Evolutionary conservation across 139 green algal species (phyloP), one percentile per base, ranked within the genome.

Genomic region (Chlamydomonas asymmetrica): DNA sequence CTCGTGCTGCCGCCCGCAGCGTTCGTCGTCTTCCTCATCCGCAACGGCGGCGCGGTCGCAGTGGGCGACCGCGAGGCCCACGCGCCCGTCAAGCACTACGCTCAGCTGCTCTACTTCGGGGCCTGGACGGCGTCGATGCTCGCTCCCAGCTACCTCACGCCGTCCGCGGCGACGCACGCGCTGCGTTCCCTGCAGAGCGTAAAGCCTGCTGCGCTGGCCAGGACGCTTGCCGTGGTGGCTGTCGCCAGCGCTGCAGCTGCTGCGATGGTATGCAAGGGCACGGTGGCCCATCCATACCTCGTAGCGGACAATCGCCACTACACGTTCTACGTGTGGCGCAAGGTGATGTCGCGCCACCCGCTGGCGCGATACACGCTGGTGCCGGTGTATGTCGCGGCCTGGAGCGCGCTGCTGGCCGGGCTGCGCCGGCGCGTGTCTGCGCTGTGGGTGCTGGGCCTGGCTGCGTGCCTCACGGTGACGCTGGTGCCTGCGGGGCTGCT

Each of bases 251-350:
- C 23, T 10, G 71, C 41, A 34, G 73, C 62, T 20, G 71, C 73
- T 1, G 68, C 68, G 9, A 67, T 76, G 4, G 82, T 78, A 18
- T 48, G 35, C 0, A 29, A 66, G 6, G 81, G 37, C 63, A 98
- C 88, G 0, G 52, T 96, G 4, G 89, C 73, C 9, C 95, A 98
- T 78, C 95, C 95, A 1, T 98, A 96, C 78, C 76, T 98, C 13
- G 77, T 98, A 10, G 93, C 94, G 5, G 95, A 98, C 82, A 98
- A 98, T 82, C 85, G 95, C 50, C 95, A 98, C 83, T 97, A 96
- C 79, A 92, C 85, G 0, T 98, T 98, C 72, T 98, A 98, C 82
- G 22, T 97, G 6, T 98, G 94, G 93, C 87, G 89, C 39, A 69
- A 73, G 13, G 7, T 85, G 43, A 39, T 86, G 56, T 62, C n/a